Percentiles rank a stretch among this genome's conserved stretches.
phyloP scores from a whole-genome alignment of 345 rosid genomes.

The Gossypium bickii region DNA sequence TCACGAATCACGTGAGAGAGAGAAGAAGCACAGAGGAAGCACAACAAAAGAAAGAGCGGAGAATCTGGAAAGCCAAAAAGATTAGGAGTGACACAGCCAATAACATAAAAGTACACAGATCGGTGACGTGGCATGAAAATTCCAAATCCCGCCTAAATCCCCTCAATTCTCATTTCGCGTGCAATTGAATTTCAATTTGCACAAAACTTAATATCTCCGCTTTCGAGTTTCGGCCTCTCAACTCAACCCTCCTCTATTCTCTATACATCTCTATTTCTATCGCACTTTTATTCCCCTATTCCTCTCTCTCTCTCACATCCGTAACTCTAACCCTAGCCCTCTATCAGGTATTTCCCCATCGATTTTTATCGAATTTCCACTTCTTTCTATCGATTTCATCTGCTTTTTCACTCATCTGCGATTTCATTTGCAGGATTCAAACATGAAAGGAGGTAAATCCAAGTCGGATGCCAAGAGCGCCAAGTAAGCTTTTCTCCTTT shows the following conservation, averaged over 20 bases:
- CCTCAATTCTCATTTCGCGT: conserved; percentile 50
- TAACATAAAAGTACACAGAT: conserved; percentile 34
- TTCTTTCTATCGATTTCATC: not conserved
- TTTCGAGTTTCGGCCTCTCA: conserved; percentile 6
- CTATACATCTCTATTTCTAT: not conserved
- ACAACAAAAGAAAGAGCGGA: not conserved
- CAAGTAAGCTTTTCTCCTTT: conserved; percentile 41
- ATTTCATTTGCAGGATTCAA: conserved; percentile 38
- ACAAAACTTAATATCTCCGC: conserved; percentile 44
- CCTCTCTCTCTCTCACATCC: not conserved
- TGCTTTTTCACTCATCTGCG: conserved; percentile 21
- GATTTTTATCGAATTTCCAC: not conserved
- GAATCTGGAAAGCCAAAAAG: conserved; percentile 13
- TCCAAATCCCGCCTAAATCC: conserved; percentile 96
- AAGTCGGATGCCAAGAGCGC: conserved; percentile 64
- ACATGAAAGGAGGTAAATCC: conserved; percentile 91
- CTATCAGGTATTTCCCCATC: conserved; percentile 16
- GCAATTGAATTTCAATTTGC: conserved; percentile 80
- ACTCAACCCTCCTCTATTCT: not conserved
- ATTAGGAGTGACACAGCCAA: conserved; percentile 16
- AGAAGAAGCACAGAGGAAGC: too few relatives aligned
- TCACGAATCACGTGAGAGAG: too few relatives aligned
- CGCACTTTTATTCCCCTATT: too few relatives aligned
- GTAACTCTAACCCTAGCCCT: conserved; percentile 24
- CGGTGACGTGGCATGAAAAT: conserved; percentile 52